Evolutionary conservation across 1,284 basidiomycete genomes (phyloP).

Genomic region (Ustilago trichophora): DNA sequence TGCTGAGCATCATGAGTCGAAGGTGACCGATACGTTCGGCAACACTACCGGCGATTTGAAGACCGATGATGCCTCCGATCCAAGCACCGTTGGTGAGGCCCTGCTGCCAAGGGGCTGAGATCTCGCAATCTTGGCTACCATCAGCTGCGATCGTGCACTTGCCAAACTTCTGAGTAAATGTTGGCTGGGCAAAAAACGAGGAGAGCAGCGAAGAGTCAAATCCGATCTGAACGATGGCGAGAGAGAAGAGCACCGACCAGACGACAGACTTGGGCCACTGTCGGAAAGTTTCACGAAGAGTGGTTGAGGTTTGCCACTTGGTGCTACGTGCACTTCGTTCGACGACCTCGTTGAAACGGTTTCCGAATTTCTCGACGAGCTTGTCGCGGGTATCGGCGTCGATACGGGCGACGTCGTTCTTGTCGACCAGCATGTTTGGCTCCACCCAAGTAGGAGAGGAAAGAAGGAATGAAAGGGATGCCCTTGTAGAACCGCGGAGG

Average conservation of each 20-base stretch:
- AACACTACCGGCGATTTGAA: conserved; percentile 33
- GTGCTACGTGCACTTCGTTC: conserved; percentile 63
- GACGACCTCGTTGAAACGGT: conserved; percentile 66
- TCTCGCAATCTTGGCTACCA: conserved; percentile 64
- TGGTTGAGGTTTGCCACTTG: conserved; percentile 67
- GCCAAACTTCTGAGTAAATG: conserved; percentile 63
- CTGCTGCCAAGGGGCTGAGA: conserved; percentile 70
- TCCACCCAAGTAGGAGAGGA: too few relatives aligned
- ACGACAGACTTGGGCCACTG: conserved; percentile 68
- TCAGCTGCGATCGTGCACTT: conserved; percentile 40
- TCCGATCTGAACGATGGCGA: conserved; percentile 67
- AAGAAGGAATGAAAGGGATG: background rate
- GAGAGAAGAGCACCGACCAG: conserved; percentile 68
- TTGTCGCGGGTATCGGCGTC: too few relatives aligned
- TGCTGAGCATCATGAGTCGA: conserved; percentile 39
- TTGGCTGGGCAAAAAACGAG: conserved; percentile 67
- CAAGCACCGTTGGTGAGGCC: conserved; percentile 58
- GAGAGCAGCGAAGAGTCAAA: conserved; percentile 54
- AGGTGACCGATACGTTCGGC: conserved; percentile 35
- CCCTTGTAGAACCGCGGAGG: too few relatives aligned
- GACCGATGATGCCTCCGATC: conserved; percentile 48
- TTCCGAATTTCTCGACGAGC: conserved; percentile 36
- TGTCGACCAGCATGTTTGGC: conserved; percentile 27
- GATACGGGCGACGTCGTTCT: conserved; percentile 45
- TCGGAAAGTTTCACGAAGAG: conserved; percentile 65